phyloP scores from a whole-genome alignment of 805 yeast species.

The Blastobotrys mokoenaii region DNA sequence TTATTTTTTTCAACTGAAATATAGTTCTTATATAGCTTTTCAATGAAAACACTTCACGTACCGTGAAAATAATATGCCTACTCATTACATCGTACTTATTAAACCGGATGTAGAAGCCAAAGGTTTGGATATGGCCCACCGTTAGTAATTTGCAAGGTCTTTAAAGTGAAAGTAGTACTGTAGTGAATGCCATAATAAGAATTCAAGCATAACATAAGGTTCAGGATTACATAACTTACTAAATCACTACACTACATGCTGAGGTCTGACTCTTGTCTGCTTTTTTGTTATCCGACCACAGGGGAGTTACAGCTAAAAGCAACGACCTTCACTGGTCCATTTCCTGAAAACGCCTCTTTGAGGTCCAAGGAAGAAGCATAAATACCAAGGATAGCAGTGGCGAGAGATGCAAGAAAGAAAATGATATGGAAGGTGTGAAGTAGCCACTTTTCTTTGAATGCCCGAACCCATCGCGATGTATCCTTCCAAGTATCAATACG shows the following conservation, averaged over 20 bases:
- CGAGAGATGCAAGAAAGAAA: slow-evolving; percentile 27
- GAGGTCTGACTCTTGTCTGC: neutral
- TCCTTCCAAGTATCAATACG: slow-evolving; percentile 26
- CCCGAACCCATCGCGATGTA: slow-evolving; percentile 32
- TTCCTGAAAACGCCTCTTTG: slow-evolving; percentile 12
- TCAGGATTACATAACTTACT: too few species aligned
- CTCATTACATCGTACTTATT: too few species aligned
- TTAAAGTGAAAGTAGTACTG: too few species aligned
- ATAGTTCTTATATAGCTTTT: too few species aligned
- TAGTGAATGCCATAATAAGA: too few species aligned
- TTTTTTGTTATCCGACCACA: neutral
- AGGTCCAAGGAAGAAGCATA: slow-evolving; percentile 20
- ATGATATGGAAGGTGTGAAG: slow-evolving; percentile 19
- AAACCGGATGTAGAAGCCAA: too few species aligned
- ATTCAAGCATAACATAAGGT: too few species aligned
- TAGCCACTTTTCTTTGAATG: slow-evolving; percentile 18
- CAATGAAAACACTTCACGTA: too few species aligned
- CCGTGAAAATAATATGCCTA: too few species aligned
- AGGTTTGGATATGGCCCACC: too few species aligned
- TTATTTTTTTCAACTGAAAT: too few species aligned
- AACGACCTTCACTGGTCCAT: slow-evolving; percentile 7
- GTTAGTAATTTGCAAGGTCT: too few species aligned
- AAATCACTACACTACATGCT: neutral
- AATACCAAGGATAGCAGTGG: slow-evolving; percentile 25
- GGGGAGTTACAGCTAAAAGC: slow-evolving; percentile 18